These are phyloP conservation scores for Brassica rapa DNA, from an alignment of 345 rosid genomes.

Conservation along the genomic window DNA sequence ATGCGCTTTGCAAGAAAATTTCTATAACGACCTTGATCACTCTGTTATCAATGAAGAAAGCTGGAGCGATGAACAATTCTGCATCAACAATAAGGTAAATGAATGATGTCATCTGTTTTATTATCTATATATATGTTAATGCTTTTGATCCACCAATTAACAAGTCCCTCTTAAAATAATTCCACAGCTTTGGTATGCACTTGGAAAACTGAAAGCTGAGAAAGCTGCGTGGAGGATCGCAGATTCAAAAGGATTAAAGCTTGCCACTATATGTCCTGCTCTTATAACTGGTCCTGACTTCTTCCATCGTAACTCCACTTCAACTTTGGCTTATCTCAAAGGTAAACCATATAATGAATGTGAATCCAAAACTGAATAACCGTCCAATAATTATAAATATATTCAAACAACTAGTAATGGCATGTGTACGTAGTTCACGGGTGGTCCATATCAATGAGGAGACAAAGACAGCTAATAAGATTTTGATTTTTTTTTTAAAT, in stretches of 20 bases:
- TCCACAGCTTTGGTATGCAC: constrained; percentile 79
- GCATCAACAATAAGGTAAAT: constrained; percentile 66
- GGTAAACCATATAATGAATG: constrained; percentile 22
- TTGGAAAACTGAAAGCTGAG: constrained; percentile 88
- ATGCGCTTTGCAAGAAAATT: constrained; percentile 62
- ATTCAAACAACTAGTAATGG: neutral
- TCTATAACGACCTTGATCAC: constrained; percentile 38
- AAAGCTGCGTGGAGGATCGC: constrained; percentile 58
- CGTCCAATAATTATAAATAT: constrained; percentile 13
- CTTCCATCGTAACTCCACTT: constrained; percentile 55
- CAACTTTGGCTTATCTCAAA: constrained; percentile 65
- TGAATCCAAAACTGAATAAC: constrained; percentile 10
- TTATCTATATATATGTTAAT: neutral
- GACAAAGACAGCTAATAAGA: constrained; percentile 27
- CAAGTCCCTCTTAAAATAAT: neutral
- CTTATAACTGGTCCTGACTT: constrained; percentile 72
- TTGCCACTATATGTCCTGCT: constrained; percentile 66
- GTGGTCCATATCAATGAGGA: constrained; percentile 20
- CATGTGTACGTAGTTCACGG: constrained; percentile 23
- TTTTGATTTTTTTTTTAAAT: neutral
- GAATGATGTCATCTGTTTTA: neutral
- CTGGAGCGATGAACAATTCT: constrained; percentile 88
- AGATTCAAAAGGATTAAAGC: constrained; percentile 52
- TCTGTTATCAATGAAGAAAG: constrained; percentile 53
- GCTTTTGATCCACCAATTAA: neutral